Evolutionary conservation across 768 basidiomycete species (phyloP), one percentile per base, ranked within the genome.

Genomic region (Hygrocybe coccinea): DNA sequence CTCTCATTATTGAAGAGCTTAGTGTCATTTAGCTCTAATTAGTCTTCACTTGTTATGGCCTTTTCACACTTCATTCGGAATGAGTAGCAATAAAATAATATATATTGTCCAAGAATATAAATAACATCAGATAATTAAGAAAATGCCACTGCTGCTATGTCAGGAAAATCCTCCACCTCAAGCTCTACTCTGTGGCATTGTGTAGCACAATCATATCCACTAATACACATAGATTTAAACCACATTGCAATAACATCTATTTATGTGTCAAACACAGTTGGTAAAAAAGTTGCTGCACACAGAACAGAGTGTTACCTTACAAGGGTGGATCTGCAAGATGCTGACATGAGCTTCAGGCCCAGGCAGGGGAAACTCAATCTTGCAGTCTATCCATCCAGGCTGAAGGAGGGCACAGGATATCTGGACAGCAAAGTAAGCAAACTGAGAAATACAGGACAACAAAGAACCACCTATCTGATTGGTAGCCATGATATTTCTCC

Each of bases 201-300:
- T n/a, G n/a, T n/a, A n/a, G 92, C 0, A 95, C 95, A 95, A 98
- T 99, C 80, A 98, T 98, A 70, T 98, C 95, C 0, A 95, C 95
- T 2, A 99, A 78, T 1, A 87, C 86, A 15, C 92, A 88, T n/a
- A 97, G 80, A 74, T 99, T 94, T 71, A 99, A 98, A 1, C 95
- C 95, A 56, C 95, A 82, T 74, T 98, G 95, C 29, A 98, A 77
- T 1, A 93, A 97, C 95, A 98, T 99, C 90, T 93, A 59, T 35
- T 36, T 39, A 3, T n/a, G 19, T 12, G 25, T 14, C 8, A 3
- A 17, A 39, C 39, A 38, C 12, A 14, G 1, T 19, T 10, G 37
- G 33, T 17, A 34, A 4, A 5, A 7, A 19, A 36, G 12, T 36
- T 33, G 17, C 7, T 21, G 21, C 33, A n/a, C 36, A 36, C 19